phyloP scores from a whole-genome alignment of 768 basidiomycete species.

The Agrocybe pediades region DNA sequence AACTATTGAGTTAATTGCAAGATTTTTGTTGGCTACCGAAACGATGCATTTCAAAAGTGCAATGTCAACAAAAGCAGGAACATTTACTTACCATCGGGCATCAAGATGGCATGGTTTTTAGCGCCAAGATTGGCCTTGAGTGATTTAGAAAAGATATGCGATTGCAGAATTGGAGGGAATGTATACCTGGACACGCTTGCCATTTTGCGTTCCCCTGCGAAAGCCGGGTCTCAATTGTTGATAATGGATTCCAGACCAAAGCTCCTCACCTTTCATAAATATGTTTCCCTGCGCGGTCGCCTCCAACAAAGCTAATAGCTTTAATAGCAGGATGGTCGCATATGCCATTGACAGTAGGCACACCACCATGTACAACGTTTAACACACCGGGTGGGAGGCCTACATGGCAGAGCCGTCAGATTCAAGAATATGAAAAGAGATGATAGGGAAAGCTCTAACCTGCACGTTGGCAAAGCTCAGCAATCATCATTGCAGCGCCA shows the following conservation, averaged over 20 bases:
- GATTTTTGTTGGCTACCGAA: conserved; percentile 94
- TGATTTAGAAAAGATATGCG: not conserved
- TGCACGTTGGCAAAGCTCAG: conserved; percentile 89
- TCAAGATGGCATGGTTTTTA: conserved; percentile 92
- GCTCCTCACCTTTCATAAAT: conserved; percentile 78
- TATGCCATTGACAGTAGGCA: conserved; percentile 89
- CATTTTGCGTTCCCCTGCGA: conserved; percentile 74
- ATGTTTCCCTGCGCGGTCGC: conserved; percentile 89
- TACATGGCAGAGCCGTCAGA: conserved; percentile 19
- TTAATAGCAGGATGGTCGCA: conserved; percentile 91
- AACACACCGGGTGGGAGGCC: conserved; percentile 87
- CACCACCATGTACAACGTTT: conserved; percentile 89
- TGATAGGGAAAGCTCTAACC: conserved; percentile 45
- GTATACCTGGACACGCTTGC: conserved; percentile 83
- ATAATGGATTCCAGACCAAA: not conserved
- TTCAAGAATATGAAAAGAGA: not conserved
- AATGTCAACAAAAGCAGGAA: not conserved
- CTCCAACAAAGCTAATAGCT: conserved; percentile 96
- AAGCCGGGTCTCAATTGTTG: not conserved
- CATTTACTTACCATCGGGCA: conserved; percentile 81
- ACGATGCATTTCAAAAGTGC: conserved; percentile 40
- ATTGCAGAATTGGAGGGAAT: not conserved
- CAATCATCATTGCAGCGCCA: conserved; percentile 97
- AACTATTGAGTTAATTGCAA: conserved; percentile 87
- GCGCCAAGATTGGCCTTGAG: conserved; percentile 74